phyloP scores from a whole-genome alignment of 1,284 basidiomycete genomes.

The Apiotrichum montevideense region DNA sequence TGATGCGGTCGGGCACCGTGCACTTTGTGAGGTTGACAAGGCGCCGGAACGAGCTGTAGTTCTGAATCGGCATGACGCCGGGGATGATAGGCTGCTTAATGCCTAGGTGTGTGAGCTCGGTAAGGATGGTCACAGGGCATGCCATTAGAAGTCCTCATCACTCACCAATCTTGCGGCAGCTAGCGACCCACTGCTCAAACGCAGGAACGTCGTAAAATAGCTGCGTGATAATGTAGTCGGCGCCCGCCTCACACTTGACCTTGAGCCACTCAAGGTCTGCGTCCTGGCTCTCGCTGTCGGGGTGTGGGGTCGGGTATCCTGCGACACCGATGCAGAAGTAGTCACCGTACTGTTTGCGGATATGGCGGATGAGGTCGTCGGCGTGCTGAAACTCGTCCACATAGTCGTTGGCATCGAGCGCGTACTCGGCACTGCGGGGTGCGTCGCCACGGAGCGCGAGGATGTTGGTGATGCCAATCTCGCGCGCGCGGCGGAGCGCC shows the following conservation, averaged over 20 bases:
- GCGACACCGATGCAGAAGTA: constrained; percentile 68
- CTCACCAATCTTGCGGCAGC: constrained; percentile 65
- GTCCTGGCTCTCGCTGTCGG: constrained; percentile 61
- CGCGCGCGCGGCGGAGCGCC: constrained; percentile 73
- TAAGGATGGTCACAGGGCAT: too few relatives aligned
- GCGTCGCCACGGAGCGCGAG: constrained; percentile 92
- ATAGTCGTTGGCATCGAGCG: constrained; percentile 70
- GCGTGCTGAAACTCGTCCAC: constrained; percentile 74
- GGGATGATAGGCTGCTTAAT: constrained; percentile 89
- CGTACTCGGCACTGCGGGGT: constrained; percentile 86
- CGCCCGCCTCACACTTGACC: constrained; percentile 87
- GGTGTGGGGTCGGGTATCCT: constrained; percentile 91
- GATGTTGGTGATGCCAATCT: constrained; percentile 79
- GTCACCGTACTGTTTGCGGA: constrained; percentile 75
- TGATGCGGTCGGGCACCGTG: constrained; percentile 64
- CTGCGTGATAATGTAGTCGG: constrained; percentile 93
- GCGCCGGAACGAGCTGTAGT: constrained; percentile 85
- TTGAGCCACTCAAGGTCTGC: constrained; percentile 73
- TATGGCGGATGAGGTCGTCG: constrained; percentile 84
- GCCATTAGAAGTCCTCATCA: constrained; percentile 1
- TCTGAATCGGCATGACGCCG: constrained; percentile 97
- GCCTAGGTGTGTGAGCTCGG: constrained; percentile 51
- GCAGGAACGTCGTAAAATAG: constrained; percentile 93
- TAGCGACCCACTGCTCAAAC: constrained; percentile 70
- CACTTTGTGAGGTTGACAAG: constrained; percentile 84